Evolutionary conservation across 805 yeast genomes (phyloP), one percentile per base, ranked within the genome.

Genomic region (Candida caryicola): DNA sequence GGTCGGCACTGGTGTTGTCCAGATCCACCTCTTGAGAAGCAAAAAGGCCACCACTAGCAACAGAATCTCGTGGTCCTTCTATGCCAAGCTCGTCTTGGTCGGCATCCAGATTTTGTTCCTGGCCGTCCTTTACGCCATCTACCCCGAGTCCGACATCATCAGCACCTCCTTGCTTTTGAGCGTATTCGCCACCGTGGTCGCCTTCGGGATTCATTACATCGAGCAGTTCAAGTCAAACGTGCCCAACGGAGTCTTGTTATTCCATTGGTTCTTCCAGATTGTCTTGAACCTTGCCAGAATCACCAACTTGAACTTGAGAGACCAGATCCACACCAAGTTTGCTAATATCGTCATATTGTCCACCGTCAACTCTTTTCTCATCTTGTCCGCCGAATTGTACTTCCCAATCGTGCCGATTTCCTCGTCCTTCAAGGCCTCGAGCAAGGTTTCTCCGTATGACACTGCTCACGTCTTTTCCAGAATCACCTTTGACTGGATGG

Each of bases 401-500:
- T 56, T 66, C 15, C 76, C 71, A 1, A 55, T 62, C 17, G 47
- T 50, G 32, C 47, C 64, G 33, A 39, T 32, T 19, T 18, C 36
- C 9, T n/a, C n/a, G n/a, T 23, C 33, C 15, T 33, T n/a, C 19
- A 17, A 30, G 25, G n/a, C 25, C 40, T 26, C 29, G 21, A 26
- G 31, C 4, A 28, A 47, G 49, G 32, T 34, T 10, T 44, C 69
- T 31, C 84, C 82, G 1, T 62, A 67, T 29, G 82, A 78, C 47
- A 23, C 15, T 3, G 46, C 50, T 9, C 81, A 90, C 55, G 65
- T 89, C 12, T 77, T 91, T 46, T 82, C 95, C 2, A 69, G 76
- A 36, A 66, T 91, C 36, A 82, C 95, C 0, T 91, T 93, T 59
- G 66, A 81, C 18, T 93, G 99, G 98, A 87, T 93, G 95, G 80